Percentiles rank a stretch among this genome's conserved stretches.
Conservation (phyloP, 257 asterid species). For the Gardenia jasminoides region DNA sequence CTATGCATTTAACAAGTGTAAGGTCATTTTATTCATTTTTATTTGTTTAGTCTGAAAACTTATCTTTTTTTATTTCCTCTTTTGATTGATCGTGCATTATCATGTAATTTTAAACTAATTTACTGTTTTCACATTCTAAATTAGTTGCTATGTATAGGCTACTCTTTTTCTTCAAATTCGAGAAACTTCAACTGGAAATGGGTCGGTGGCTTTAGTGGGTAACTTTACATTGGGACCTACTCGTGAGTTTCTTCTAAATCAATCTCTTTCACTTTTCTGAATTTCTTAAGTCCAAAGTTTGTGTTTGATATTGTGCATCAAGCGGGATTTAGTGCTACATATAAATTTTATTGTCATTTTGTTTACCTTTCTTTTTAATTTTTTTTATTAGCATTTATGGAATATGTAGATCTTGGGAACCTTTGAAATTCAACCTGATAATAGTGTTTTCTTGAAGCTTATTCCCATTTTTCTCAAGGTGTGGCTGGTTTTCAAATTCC, state of each 20-base stretch:
- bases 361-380: constrained; percentile 8
- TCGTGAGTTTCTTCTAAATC: no score
- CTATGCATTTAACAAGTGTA: no score
- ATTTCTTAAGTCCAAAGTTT: no score
- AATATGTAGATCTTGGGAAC: constrained; percentile 74
- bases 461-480: constrained; percentile 94
- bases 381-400: constrained; percentile 25
- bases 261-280: no score
- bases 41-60: background rate
- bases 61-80: background rate
- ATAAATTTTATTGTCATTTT: no score
- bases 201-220: constrained; percentile 85
- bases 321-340: no score
- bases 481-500: no score
- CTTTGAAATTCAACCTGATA: constrained; percentile 90
- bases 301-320: no score
- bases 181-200: constrained; percentile 55
- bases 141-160: constrained; percentile 43
- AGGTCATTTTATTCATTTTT: background rate
- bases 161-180: constrained; percentile 93
- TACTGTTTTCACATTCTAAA: constrained; percentile 12
- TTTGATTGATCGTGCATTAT: constrained; percentile 4
- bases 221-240: no score
- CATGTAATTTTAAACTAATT: background rate
- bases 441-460: constrained; percentile 76